A percentile compares a stretch with the other conserved stretches of the same genome.
Conservation (phyloP, 306 rosid species). For the Citrullus amarus region DNA sequence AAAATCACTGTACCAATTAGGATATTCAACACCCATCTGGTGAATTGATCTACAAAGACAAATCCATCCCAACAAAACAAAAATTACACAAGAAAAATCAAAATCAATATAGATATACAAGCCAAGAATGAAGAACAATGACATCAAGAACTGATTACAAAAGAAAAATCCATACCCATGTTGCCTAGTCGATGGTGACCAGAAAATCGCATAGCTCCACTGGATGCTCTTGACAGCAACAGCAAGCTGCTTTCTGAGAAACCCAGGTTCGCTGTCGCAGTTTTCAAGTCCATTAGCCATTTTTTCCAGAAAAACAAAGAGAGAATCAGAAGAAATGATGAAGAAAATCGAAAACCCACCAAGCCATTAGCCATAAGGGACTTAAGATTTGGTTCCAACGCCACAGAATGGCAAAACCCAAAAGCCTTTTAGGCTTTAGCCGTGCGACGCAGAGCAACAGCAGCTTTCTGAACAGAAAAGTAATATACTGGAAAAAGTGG, state of each 20-base stretch:
- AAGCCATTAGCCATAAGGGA: not conserved
- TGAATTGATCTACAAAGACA: too few species aligned
- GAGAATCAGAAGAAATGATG: not conserved
- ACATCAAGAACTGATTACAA: not conserved
- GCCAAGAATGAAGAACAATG: not conserved
- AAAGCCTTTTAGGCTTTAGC: constrained; percentile 5
- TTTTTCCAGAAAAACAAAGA: not conserved
- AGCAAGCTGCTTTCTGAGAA: constrained; percentile 52
- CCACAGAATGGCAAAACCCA: constrained; percentile 3
- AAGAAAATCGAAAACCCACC: constrained; percentile 9
- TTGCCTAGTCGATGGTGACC: constrained; percentile 55
- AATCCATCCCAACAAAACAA: not conserved
- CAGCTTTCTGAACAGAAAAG: constrained; percentile 12
- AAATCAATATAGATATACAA: not conserved
- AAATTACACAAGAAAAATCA: not conserved
- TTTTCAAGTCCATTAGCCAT: constrained; percentile 37
- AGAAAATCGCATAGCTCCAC: constrained; percentile 89
- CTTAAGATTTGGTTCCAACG: not conserved
- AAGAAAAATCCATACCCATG: constrained; percentile 36
- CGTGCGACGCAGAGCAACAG: not conserved
- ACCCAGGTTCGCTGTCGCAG: constrained; percentile 31
- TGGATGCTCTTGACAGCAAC: constrained; percentile 71
- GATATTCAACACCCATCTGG: not conserved
- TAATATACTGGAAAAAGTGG: constrained; percentile 8
- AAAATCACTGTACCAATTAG: not conserved